Conservation (phyloP, 2,329 filamentous ascomycete species). For the Grosmannia clavigera region DNA sequence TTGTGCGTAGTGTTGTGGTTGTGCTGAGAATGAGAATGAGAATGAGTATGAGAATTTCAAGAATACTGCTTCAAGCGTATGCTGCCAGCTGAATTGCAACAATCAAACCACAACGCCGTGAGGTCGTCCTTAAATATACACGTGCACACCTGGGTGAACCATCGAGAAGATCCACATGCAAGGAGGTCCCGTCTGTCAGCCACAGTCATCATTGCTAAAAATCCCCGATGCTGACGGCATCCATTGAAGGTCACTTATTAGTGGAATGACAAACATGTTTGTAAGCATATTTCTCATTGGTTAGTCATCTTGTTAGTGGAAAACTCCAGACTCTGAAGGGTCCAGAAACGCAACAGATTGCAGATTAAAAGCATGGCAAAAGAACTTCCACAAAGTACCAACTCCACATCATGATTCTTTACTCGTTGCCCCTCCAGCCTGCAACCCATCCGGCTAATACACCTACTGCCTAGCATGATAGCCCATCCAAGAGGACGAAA, state of each 20-base stretch:
- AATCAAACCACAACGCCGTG: background rate
- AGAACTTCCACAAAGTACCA: too few species aligned
- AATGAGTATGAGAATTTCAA: background rate
- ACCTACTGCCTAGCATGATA: background rate
- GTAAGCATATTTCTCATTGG: background rate
- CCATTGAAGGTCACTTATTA: background rate
- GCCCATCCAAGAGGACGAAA: background rate
- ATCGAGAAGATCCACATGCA: conserved; percentile 7
- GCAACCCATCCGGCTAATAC: background rate
- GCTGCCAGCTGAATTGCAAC: background rate
- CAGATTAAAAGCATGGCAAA: too few species aligned
- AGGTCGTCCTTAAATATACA: background rate
- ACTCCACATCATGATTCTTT: background rate
- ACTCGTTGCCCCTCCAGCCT: background rate
- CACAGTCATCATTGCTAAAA: background rate
- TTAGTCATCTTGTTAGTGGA: background rate
- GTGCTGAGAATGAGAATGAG: background rate
- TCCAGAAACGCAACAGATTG: too few species aligned
- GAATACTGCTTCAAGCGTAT: too few species aligned
- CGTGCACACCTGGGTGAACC: background rate
- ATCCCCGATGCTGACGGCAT: background rate
- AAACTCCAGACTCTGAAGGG: background rate
- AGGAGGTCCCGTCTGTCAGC: background rate
- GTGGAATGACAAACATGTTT: background rate
- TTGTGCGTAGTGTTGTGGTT: background rate